Conservation (phyloP, 2,329 filamentous ascomycete genomes). For the Ophiostoma montium region DNA sequence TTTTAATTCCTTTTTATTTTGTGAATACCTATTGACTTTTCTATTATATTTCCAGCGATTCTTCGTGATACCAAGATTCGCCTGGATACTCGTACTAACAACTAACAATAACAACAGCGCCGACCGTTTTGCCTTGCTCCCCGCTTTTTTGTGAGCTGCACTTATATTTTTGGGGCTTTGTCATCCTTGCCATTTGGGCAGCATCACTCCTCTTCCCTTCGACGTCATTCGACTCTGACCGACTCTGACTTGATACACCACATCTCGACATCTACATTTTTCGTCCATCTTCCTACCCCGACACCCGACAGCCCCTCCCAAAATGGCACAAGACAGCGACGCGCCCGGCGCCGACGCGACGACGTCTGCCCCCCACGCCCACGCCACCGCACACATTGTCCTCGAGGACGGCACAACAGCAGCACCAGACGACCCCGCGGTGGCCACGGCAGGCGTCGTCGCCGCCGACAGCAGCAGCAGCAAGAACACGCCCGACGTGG, state of each 20-base stretch:
- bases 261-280: background rate
- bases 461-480: conserved; percentile 24
- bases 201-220: background rate
- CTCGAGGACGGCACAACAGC: conserved; percentile 7
- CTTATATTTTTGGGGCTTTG: background rate
- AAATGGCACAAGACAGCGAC: conserved; percentile 3
- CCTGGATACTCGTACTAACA: too few relatives aligned
- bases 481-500: too few relatives aligned
- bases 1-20: too few relatives aligned
- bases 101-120: too few relatives aligned
- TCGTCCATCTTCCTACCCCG: too few relatives aligned
- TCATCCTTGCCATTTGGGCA: background rate
- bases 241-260: too few relatives aligned
- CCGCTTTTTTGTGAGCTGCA: background rate
- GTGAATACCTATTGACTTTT: too few relatives aligned
- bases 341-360: background rate
- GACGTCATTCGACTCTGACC: background rate
- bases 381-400: conserved; percentile 6
- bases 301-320: background rate
- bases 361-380: background rate
- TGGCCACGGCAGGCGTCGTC: conserved; percentile 15
- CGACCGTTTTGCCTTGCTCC: background rate
- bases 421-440: background rate
- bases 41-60: background rate
- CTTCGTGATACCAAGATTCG: too few relatives aligned